phyloP scores from a whole-genome alignment of 768 basidiomycete genomes.

The Leccinellum luteum region DNA sequence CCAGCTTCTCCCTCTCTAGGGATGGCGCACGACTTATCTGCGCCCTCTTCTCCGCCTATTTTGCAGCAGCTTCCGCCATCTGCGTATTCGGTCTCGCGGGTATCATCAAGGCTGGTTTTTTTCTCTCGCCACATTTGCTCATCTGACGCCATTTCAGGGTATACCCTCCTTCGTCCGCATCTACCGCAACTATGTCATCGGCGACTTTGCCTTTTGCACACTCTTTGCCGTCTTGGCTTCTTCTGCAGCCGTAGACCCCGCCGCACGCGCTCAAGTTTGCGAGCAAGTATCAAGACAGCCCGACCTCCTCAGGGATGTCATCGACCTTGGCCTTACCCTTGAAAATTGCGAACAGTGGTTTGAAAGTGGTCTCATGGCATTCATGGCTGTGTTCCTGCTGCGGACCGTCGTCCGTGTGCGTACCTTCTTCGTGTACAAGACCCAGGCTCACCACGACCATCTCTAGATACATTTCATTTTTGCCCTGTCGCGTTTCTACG shows the following conservation, averaged over 20 bases:
- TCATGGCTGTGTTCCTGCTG: conserved; percentile 57
- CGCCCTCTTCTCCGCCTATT: conserved; percentile 63
- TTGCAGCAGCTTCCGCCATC: conserved; percentile 60
- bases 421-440: conserved; percentile 9
- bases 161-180: conserved; percentile 67
- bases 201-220: conserved; percentile 70
- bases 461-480: conserved; percentile 73
- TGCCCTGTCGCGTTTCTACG: conserved; percentile 65
- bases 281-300: conserved; percentile 75
- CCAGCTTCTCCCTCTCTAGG: conserved; percentile 37
- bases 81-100: conserved; percentile 66
- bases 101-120: conserved; percentile 55
- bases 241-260: conserved; percentile 55
- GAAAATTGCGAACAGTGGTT: conserved; percentile 84
- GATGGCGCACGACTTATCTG: conserved; percentile 51
- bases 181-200: conserved; percentile 80
- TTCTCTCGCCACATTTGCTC: background rate
- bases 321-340: conserved; percentile 68
- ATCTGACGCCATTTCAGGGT: conserved; percentile 39
- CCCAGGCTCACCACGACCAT: conserved; percentile 1
- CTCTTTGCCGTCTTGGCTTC: conserved; percentile 54
- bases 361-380: conserved; percentile 59
- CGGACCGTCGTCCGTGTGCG: conserved; percentile 66
- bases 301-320: conserved; percentile 67
- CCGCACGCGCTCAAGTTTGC: conserved; percentile 60